Evolutionary conservation across 2,329 filamentous ascomycete species (phyloP), one percentile per base, ranked within the genome.

Genomic region (Paraphoma sp.): DNA sequence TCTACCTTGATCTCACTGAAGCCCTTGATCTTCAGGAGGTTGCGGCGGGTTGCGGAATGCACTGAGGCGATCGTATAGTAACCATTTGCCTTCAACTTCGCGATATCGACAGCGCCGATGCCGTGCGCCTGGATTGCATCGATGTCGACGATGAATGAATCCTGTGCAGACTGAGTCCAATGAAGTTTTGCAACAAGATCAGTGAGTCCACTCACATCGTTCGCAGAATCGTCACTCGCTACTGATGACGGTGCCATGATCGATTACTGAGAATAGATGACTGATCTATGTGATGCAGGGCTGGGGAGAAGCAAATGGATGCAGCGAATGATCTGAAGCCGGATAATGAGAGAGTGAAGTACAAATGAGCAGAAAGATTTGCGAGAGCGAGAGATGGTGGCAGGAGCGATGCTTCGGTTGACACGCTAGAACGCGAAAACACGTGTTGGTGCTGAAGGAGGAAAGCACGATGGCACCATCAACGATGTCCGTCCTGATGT

Each of bases 1-100:
- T 90, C 87, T 4, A 89, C 87, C 72, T 90, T 90, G 68, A 86
- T 81, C 70, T 89, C 87, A 54, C 87, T 89, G 74, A 89, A 89
- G 8, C 87, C 88, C 68, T 88, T 89, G 73, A 90, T 89, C 71
- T 86, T 89, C 51, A 86, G 75, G 14, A 90, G 79, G 16, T 80
- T 85, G 65, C 83, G 84, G 50, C 85, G 82, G 42, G 86, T 88
- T 14, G 85, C 84, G 14, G 81, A 79, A 61, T 87, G 82, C 36
- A 89, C 84, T 44, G 84, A 84, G 53, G 85, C 83, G 65, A 90
- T 81, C 9, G 88, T 90, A 73, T 85, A 85, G 69, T 84, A 88
- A 16, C 86, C 85, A 68, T 85, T 84, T 2, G 79, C 74, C 71
- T 88, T 89, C 48, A 90, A 78, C 72, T 89, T 90, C 7, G 81